Evolutionary conservation across 352 stramenopile species (phyloP).

Genomic region (Thalassiosira oceanica): DNA sequence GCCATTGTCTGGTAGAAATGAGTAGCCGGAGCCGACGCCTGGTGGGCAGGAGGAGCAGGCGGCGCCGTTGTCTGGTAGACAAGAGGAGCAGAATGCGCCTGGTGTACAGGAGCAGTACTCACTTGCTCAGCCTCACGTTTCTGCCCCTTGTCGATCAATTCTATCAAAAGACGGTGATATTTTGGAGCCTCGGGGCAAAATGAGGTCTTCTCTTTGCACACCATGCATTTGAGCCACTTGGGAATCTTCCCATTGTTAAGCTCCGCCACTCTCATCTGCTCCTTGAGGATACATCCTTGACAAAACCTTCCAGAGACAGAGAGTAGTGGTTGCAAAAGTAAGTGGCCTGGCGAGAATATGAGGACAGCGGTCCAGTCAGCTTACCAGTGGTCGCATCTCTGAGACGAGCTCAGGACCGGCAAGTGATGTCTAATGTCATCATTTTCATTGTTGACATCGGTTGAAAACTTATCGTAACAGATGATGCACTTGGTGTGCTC

Average conservation of each 20-base stretch:
- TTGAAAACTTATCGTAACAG: conserved; percentile 5
- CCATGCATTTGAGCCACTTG: conserved; percentile 8
- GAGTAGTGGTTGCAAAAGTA: no score
- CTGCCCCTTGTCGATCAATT: neutral
- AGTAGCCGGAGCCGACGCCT: no score
- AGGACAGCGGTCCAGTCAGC: no score
- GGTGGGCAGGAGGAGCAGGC: no score
- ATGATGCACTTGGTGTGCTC: conserved; percentile 12
- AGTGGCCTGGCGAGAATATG: no score
- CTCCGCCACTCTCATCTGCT: conserved; percentile 2
- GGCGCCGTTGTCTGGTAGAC: no score
- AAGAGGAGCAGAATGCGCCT: no score
- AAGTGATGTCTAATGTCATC: neutral
- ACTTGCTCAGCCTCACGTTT: neutral
- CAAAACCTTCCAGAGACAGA: no score
- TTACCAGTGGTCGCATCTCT: conserved; percentile 11
- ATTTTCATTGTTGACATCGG: neutral
- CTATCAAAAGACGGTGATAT: conserved; percentile 12
- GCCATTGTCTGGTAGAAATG: no score
- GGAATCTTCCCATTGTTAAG: neutral
- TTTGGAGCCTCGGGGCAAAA: conserved; percentile 3
- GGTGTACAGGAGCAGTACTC: no score
- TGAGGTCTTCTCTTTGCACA: neutral
- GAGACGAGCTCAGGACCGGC: conserved; percentile 8
- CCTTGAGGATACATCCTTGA: conserved; percentile 3